Percentiles rank a stretch among this genome's conserved stretches.
These are phyloP conservation scores for Puccinia coronata DNA, from an alignment of 1,284 basidiomycete genomes.

Conservation along the genomic window DNA sequence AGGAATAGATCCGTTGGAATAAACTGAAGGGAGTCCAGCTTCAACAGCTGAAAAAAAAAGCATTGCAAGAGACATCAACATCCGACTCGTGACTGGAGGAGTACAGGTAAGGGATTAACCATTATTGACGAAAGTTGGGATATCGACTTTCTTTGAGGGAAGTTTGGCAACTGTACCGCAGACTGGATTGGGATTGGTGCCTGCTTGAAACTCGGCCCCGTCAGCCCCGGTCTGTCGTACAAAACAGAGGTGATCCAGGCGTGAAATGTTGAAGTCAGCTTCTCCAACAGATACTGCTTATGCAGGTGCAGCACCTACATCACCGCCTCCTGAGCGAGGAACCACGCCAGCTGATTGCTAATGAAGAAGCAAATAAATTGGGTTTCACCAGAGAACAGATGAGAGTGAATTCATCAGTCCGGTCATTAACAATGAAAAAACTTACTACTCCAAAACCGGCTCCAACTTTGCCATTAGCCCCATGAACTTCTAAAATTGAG, in stretches of 20 bases:
- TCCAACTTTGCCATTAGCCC: conserved; percentile 32
- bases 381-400: not conserved
- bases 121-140: not conserved
- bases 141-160: conserved; percentile 16
- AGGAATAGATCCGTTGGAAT: conserved; percentile 32
- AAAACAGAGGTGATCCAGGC: not conserved
- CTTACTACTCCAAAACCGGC: conserved; percentile 39
- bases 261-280: not conserved
- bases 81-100: not conserved
- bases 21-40: conserved; percentile 1
- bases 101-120: not conserved
- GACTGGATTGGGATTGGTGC: conserved; percentile 21
- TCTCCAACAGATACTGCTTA: not conserved
- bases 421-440: not conserved
- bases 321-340: conserved; percentile 29
- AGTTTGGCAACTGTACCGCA: conserved; percentile 33
- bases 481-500: conserved; percentile 35
- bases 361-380: no score
- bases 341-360: conserved; percentile 15
- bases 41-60: not conserved
- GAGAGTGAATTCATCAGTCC: not conserved
- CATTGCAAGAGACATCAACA: not conserved
- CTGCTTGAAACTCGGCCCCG: conserved; percentile 1
- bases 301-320: conserved; percentile 1
- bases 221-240: conserved; percentile 24